These are phyloP conservation scores for Cephaloascus albidus DNA, from an alignment of 805 yeast genomes.

Conservation along the genomic window DNA sequence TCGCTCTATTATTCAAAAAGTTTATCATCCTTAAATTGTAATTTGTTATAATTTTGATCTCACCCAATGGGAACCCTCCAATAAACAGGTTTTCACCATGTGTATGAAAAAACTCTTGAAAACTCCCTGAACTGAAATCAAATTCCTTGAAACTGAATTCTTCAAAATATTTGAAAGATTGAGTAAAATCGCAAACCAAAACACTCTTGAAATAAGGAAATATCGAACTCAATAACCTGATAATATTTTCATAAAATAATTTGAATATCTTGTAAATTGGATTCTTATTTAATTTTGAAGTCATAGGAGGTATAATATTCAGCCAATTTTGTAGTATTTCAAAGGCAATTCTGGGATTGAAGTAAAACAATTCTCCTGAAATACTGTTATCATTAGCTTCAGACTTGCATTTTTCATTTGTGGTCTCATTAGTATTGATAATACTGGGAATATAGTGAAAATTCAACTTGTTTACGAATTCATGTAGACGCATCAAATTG, in stretches of 20 bases:
- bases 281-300: too few species aligned
- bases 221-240: background rate
- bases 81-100: too few species aligned
- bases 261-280: too few species aligned
- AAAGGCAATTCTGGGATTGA: background rate
- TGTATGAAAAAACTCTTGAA: too few species aligned
- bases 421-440: background rate
- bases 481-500: background rate
- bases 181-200: background rate
- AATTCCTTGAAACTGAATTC: background rate
- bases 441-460: background rate
- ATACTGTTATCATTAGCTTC: too few species aligned
- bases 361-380: background rate
- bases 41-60: background rate
- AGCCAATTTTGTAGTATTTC: background rate
- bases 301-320: background rate
- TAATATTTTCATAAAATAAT: too few species aligned
- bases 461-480: background rate
- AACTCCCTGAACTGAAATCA: background rate
- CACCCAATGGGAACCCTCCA: too few species aligned
- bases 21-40: background rate
- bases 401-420: too few species aligned
- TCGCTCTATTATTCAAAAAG: background rate
- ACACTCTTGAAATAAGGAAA: background rate
- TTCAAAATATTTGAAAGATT: background rate